Evolutionary conservation across 805 yeast genomes (phyloP).

Genomic region (Nakazawaea wickerhamii): DNA sequence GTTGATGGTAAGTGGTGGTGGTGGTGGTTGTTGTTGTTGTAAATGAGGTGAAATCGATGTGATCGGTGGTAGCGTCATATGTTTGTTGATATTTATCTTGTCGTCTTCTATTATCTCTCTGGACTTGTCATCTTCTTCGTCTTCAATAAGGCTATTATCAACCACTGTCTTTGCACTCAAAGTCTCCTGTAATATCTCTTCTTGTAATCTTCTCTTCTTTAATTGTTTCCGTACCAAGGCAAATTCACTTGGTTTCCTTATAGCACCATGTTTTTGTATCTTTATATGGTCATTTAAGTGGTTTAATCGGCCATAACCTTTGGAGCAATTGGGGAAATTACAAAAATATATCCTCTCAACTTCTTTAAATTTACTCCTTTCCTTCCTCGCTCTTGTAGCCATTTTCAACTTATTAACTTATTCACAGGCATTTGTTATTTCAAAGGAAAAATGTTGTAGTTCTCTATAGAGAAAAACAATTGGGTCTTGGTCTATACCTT

Average conservation of each 20-base stretch:
- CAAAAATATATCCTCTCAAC: slow-evolving; percentile 12
- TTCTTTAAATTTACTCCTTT: slow-evolving; percentile 6
- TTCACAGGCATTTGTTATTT: too few relatives aligned
- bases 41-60: not conserved
- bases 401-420: not conserved
- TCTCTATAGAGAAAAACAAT: not conserved
- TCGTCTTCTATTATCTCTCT: too few relatives aligned
- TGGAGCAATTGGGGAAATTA: slow-evolving; percentile 1
- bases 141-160: not conserved
- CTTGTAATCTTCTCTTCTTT: slow-evolving; percentile 6
- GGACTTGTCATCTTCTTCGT: not conserved
- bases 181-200: slow-evolving; percentile 7
- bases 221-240: slow-evolving; percentile 8
- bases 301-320: slow-evolving; percentile 12
- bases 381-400: slow-evolving; percentile 3
- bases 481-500: not conserved
- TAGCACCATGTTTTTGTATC: slow-evolving; percentile 9
- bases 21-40: too few relatives aligned
- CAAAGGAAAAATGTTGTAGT: not conserved
- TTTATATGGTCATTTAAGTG: slow-evolving; percentile 11
- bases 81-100: not conserved
- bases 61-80: not conserved
- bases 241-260: slow-evolving; percentile 12
- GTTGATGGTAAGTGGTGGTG: too few relatives aligned
- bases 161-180: not conserved